These are phyloP conservation scores for Lipomyces lipofer DNA, from an alignment of 805 yeast genomes.

Conservation along the genomic window DNA sequence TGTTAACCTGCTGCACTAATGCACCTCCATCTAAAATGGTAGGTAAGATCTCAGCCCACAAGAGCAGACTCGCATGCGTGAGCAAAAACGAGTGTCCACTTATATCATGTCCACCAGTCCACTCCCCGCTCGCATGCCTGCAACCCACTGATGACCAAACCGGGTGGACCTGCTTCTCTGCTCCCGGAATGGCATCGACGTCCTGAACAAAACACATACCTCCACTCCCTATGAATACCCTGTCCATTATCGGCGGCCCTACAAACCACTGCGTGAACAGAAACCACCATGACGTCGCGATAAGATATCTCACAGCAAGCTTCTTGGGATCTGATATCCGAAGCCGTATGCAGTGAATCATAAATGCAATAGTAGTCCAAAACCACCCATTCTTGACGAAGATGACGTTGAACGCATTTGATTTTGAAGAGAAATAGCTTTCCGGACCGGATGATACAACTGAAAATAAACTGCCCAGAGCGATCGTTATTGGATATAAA, in stretches of 20 bases:
- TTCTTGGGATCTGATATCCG: constrained; percentile 11
- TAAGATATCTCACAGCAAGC: constrained; percentile 44
- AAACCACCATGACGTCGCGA: constrained; percentile 78
- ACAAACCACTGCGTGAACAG: constrained; percentile 84
- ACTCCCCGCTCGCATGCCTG: constrained; percentile 60
- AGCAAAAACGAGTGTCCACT: constrained; percentile 88
- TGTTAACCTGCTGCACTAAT: constrained; percentile 19
- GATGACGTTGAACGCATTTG: constrained; percentile 64
- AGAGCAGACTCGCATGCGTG: constrained; percentile 61
- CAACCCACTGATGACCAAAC: constrained; percentile 46
- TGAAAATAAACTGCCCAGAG: constrained; percentile 35
- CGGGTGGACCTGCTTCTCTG: constrained; percentile 7
- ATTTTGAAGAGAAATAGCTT: constrained; percentile 49
- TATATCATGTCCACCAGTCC: constrained; percentile 93
- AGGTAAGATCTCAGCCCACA: constrained; percentile 64
- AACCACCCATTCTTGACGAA: constrained; percentile 93
- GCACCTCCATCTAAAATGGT: constrained; percentile 36
- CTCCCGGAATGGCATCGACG: constrained; percentile 17
- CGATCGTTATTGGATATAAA: constrained; percentile 33
- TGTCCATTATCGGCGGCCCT: constrained; percentile 87
- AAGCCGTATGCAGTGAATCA: constrained; percentile 19
- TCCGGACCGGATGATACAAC: constrained; percentile 24
- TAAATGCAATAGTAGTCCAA: constrained; percentile 66
- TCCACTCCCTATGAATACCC: constrained; percentile 75
- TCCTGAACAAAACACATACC: constrained; percentile 59